Conservation (phyloP, 345 rosid species). For the Angophora floribunda region DNA sequence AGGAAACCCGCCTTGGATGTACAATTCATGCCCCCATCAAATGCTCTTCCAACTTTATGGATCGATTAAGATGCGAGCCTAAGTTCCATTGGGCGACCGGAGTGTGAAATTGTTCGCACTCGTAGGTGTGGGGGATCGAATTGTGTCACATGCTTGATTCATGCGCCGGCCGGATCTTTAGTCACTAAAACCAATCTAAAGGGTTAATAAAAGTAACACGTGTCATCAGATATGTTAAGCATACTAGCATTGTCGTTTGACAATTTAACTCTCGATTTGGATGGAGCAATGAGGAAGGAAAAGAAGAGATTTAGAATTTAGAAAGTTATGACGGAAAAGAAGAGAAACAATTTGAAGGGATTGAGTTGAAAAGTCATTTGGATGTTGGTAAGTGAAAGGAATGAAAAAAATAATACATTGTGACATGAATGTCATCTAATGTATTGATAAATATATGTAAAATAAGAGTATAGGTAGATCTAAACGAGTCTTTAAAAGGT, state of each 20-base stretch:
- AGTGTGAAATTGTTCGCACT: not conserved
- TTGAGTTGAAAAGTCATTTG: not conserved
- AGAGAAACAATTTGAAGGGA: too few species aligned
- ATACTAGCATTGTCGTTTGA: not conserved
- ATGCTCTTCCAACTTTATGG: fast-evolving
- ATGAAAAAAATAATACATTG: too few species aligned
- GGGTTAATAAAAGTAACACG: not conserved
- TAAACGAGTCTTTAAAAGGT: too few species aligned
- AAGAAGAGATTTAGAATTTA: fast-evolving
- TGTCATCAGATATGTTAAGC: not conserved
- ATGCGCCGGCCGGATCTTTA: not conserved
- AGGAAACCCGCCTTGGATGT: not conserved
- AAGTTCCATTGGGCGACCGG: not conserved
- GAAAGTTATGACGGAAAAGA: fast-evolving
- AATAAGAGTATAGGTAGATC: not conserved
- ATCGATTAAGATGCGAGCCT: not conserved
- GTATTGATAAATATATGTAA: not conserved
- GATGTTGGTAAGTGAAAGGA: not conserved
- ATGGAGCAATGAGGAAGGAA: not conserved
- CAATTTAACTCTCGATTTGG: not conserved
- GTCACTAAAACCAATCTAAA: not conserved
- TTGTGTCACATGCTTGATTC: not conserved
- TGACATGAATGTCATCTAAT: not conserved
- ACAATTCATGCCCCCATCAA: not conserved
- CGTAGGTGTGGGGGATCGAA: not conserved